These are phyloP conservation scores for Lachnellula willkommii DNA, from an alignment of 2,329 filamentous ascomycete species.

Conservation along the genomic window DNA sequence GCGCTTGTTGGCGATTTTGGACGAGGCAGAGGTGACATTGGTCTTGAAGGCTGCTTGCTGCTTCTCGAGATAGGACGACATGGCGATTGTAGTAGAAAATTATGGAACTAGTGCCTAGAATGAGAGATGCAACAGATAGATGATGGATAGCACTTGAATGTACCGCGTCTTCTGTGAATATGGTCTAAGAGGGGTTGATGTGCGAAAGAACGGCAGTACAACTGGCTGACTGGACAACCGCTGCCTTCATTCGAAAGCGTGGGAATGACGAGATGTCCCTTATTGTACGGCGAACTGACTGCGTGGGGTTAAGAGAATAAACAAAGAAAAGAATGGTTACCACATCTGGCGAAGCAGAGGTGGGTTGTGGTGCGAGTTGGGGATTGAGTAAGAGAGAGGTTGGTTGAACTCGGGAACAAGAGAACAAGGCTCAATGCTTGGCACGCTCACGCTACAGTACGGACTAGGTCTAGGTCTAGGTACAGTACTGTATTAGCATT, in stretches of 20 bases:
- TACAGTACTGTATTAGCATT: no score
- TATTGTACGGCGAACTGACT: neutral
- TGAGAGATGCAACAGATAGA: no score
- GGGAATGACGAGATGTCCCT: neutral
- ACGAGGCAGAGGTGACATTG: conserved; percentile 57
- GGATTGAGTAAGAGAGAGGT: neutral
- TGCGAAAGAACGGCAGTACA: neutral
- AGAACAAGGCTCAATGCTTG: neutral
- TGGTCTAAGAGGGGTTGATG: neutral
- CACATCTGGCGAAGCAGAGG: neutral
- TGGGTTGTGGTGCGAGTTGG: neutral
- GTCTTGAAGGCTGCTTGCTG: conserved; percentile 59
- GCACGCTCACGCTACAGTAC: neutral
- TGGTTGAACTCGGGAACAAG: neutral
- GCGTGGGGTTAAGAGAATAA: neutral
- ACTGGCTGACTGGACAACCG: neutral
- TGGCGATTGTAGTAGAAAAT: conserved; percentile 32
- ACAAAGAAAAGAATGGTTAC: neutral
- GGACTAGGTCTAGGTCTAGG: neutral
- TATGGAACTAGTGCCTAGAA: neutral
- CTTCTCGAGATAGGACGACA: conserved; percentile 60
- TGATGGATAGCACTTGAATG: no score
- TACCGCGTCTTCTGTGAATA: no score
- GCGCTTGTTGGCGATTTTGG: conserved; percentile 52
- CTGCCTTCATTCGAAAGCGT: neutral